phyloP scores from a whole-genome alignment of 331 rosid genomes.

The Malus hybrid region DNA sequence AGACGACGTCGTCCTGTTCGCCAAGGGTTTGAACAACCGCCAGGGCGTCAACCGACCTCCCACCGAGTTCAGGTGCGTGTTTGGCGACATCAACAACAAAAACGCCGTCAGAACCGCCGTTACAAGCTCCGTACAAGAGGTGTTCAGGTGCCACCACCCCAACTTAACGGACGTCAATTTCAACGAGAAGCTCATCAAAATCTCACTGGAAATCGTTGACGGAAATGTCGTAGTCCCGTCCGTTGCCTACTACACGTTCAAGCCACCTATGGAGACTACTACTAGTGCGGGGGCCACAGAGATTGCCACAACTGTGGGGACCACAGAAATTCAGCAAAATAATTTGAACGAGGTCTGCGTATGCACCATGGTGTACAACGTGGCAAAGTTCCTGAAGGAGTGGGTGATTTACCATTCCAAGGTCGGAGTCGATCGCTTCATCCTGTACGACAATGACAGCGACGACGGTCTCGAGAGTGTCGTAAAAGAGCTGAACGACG shows the following conservation, averaged over 20 bases:
- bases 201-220: constrained; percentile 43
- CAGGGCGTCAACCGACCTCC: constrained; percentile 36
- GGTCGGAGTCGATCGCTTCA: constrained; percentile 46
- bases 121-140: constrained; percentile 56
- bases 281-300: neutral
- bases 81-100: constrained; percentile 3
- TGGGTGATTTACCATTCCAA: constrained; percentile 67
- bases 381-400: constrained; percentile 49
- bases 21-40: constrained; percentile 55
- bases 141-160: constrained; percentile 69
- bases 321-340: neutral
- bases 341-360: constrained; percentile 34
- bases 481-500: constrained; percentile 24
- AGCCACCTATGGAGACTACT: neutral
- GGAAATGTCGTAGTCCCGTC: constrained; percentile 41
- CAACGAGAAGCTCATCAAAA: neutral
- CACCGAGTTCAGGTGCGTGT: constrained; percentile 42
- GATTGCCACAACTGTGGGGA: neutral
- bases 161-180: neutral
- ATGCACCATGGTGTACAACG: constrained; percentile 73
- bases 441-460: constrained; percentile 62
- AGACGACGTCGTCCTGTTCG: constrained; percentile 57
- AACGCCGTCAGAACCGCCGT: constrained; percentile 33
- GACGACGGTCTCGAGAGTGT: constrained; percentile 31
- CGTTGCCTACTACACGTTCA: constrained; percentile 34